Evolutionary conservation across 768 basidiomycete species (phyloP), one percentile per base, ranked within the genome.

Genomic region (Tylopilus balloui): DNA sequence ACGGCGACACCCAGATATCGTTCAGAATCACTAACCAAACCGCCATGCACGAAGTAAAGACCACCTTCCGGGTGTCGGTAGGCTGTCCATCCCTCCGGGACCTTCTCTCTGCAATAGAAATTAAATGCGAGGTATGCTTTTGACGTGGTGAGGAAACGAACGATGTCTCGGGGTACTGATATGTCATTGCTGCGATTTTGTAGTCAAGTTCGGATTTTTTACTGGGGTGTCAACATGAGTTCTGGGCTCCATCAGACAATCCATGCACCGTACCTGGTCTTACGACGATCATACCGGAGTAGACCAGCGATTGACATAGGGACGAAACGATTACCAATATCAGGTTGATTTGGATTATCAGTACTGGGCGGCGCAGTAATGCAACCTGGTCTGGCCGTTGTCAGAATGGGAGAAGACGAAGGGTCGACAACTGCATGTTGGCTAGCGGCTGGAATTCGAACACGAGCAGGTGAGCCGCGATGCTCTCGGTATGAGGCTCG

Each of bases 41-140:
- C 54, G 40, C 49, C n/a, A 48, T 81, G 70, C 54, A 72, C 73
- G 48, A 78, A 86, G 57, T 84, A 86, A 15, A 76, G 70, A 14
- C 71, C 74, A 6, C 84, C 84, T 62, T 86, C 83, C 0, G 83
- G 81, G 54, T 85, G 84, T 2, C 69, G 63, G 28, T 68, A 66
- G 1, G 73, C 60, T 6, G 29, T 60, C 84, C 84, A 85, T 0
- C 71, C 75, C 3, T 17, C 7, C 0, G 67, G 69, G 2, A 51
- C 19, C 0, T 21, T 36, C 0, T 24, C 41, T 36, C 65, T 66
- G 41, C 12, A 39, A 47, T 1, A 1, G 2, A 24, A 19, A 8
- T 47, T 39, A n/a, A 32, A 20, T 34, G 21, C 0, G 3, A 21
- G 6, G 11, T n/a, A 32, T 24, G 24, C n/a, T n/a, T 37, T 13